Evolutionary conservation across 345 rosid species (phyloP), one percentile per base, ranked within the genome.

Genomic region (Heritiera littoralis): DNA sequence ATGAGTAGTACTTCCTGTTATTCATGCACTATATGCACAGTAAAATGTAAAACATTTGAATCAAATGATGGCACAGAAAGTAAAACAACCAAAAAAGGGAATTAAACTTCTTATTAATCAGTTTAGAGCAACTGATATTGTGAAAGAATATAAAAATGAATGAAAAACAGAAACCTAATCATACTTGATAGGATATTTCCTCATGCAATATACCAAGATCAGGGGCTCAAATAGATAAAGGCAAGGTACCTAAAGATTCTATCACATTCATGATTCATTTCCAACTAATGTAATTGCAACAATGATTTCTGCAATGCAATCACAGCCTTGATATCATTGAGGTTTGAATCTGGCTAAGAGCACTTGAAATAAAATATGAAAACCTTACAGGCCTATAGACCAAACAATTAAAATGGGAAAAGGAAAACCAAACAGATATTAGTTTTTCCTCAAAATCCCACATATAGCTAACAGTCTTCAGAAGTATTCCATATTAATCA

Each of bases 401-500:
- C 45, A 1, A 32, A 52, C 9, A 32, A 32, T 15, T 8, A 66
- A 32, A 43, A 10, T 66, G 48, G 8, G 28, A 66, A 66, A 66
- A 9, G 30, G 15, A 66, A 66, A 41, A 41, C 30, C 72, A 9
- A 32, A 41, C 49, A 41, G 49, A 6, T 40, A 8, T 14, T 30
- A 41, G 11, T 18, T 66, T 64, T 66, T 66, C 70, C 70, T 66
- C 46, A 66, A 66, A 17, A 66, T 66, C 48, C 70, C 15, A 38
- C 48, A 8, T 28, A 28, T 28, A 5, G 40, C 2, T 61, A 28
- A 28, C 15, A 60, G 65, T 30, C 30, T 69, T 46, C 8, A 48
- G 41, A 48, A 48, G 41, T 46, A 69, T 48, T 48, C 20, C 74
- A 69, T 23, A 48, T 69, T 69, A 20, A 23, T 48, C 48, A 9